Base-by-base conservation (phyloP, 257 asterid genomes). In the Voacanga thouarsii region DNA sequence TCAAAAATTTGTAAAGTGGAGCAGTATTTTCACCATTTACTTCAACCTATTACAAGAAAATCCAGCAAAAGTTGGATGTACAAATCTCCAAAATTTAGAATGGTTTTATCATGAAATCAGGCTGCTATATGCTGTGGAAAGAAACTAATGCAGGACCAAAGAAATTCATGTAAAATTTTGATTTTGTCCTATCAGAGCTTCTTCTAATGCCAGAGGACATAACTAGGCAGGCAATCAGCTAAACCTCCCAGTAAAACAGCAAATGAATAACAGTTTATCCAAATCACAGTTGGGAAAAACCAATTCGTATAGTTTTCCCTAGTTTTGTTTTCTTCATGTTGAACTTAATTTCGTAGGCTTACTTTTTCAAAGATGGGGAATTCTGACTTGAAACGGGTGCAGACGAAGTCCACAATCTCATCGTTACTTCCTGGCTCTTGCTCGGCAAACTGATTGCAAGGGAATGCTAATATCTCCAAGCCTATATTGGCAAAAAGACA, bases 391-490 rank as follows among this genome's bases (percentile, higher is more conserved):
- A 91, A 92, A 59, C 87, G 83, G 70, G 92, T 89, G 84, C 97
- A 94, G 55, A 89, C 95, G 19, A 89, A 93, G 78, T 94, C 89
- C 28, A 84, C 71, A 55, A 93, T 92, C 75, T 91, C 88, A 59
- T 87, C 87, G 28, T 83, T 89, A 82, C 81, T 92, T 79, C 95
- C 96, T 5, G 96, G 97, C 78, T 92, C 98, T 81, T 93, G 95
- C 67, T 81, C 89, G 1, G 90, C 98, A 85, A 93, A 93, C 79
- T 93, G 97, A 82, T 93, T 93, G 89, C 98, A 90, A 0, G 97
- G 97, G 65, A 93, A 93, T 61, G 97, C 98, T 30, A 92, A 84
- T 71, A 93, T 85, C 87, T 92, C 97, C 55, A 94, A 87, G 37
- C 97, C 98, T 94, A 30, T 33, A 33, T 51, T 56, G 33, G 33